Evolutionary conservation across 768 basidiomycete species (phyloP).

Genomic region (Leccinum incarnatum): DNA sequence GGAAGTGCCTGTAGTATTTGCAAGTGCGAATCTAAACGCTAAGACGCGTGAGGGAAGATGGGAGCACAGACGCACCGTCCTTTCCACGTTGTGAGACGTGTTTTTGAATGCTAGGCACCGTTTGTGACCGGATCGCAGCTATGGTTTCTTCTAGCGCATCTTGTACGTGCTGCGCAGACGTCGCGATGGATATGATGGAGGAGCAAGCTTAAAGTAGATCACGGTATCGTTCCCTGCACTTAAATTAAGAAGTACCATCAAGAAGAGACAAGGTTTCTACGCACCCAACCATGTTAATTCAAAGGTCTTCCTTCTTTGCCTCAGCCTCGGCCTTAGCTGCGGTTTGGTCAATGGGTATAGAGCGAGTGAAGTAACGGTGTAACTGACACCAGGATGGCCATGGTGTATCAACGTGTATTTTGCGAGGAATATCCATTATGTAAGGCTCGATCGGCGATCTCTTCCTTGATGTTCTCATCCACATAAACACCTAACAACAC

Average conservation of each 20-base stretch:
- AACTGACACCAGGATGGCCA: constrained; percentile 41
- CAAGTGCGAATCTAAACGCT: constrained; percentile 57
- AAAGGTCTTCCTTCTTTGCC: constrained; percentile 82
- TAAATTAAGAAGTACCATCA: constrained; percentile 41
- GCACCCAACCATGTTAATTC: constrained; percentile 85
- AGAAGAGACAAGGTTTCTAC: constrained; percentile 35
- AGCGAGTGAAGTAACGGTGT: constrained; percentile 10
- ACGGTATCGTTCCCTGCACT: constrained; percentile 83
- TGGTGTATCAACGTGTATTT: constrained; percentile 51
- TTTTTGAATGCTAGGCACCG: constrained; percentile 43
- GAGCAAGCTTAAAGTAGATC: constrained; percentile 84
- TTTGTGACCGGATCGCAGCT: constrained; percentile 47
- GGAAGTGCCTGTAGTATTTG: constrained; percentile 73
- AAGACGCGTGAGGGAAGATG: not conserved
- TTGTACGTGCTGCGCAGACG: constrained; percentile 63
- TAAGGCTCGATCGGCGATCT: constrained; percentile 36
- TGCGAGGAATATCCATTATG: constrained; percentile 41
- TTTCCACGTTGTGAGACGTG: constrained; percentile 35
- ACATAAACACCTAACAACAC: constrained; percentile 39
- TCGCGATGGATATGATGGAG: constrained; percentile 74
- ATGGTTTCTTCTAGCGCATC: constrained; percentile 63
- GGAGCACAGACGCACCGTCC: constrained; percentile 39
- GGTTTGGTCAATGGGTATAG: constrained; percentile 2
- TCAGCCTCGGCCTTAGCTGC: constrained; percentile 70
- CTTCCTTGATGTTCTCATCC: constrained; percentile 35